These are phyloP conservation scores for Candida orba DNA, from an alignment of 805 yeast species.

Conservation along the genomic window DNA sequence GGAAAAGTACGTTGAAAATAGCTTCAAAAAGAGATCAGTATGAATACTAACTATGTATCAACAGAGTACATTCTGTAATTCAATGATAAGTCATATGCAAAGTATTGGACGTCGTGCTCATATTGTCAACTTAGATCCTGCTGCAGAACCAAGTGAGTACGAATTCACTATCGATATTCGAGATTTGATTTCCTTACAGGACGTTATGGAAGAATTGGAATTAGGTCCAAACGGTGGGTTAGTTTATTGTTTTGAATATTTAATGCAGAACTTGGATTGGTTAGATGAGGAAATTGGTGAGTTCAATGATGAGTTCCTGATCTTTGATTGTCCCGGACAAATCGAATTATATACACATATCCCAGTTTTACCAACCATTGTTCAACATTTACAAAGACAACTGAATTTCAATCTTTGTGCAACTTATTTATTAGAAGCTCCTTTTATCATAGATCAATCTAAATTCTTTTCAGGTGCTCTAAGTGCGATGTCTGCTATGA, in stretches of 20 bases:
- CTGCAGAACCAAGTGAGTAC: conserved; percentile 88
- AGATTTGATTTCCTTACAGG: conserved; percentile 83
- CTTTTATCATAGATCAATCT: conserved; percentile 83
- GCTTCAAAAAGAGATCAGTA: neutral
- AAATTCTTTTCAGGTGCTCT: conserved; percentile 94
- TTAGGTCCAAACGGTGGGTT: conserved; percentile 95
- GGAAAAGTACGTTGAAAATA: conserved; percentile 46
- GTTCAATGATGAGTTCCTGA: conserved; percentile 85
- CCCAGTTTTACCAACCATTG: conserved; percentile 86
- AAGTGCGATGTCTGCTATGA: conserved; percentile 98
- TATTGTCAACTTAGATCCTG: conserved; percentile 92
- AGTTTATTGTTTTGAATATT: conserved; percentile 87
- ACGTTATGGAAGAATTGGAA: conserved; percentile 91
- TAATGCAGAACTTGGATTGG: conserved; percentile 91
- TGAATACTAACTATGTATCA: neutral
- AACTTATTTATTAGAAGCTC: conserved; percentile 85
- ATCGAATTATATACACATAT: conserved; percentile 92
- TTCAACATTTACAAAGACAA: conserved; percentile 72
- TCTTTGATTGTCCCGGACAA: conserved; percentile 96
- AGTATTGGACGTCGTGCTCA: conserved; percentile 89
- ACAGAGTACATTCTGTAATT: conserved; percentile 77
- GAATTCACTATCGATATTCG: conserved; percentile 91
- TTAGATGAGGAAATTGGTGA: conserved; percentile 96
- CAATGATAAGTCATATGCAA: conserved; percentile 83
- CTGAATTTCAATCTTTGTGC: conserved; percentile 88